A percentile compares a stretch with the other conserved stretches of the same genome.
These are phyloP conservation scores for Aspergillus pseudonomiae DNA, from an alignment of 2,329 filamentous ascomycete genomes.

Conservation along the genomic window DNA sequence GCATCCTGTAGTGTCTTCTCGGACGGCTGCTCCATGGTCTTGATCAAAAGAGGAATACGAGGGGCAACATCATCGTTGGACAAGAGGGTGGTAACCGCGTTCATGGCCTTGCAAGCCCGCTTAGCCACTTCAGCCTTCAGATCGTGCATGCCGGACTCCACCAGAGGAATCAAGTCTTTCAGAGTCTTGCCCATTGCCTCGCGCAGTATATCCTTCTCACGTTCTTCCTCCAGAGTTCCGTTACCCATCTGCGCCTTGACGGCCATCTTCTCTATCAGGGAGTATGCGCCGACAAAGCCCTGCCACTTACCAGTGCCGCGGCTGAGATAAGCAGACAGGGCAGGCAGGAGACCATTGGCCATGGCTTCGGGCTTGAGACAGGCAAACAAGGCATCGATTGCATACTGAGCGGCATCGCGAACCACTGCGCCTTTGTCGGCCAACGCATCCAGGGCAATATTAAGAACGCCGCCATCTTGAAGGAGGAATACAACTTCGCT, in stretches of 20 bases:
- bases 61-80: slow-evolving; percentile 97
- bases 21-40: slow-evolving; percentile 93
- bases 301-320: slow-evolving; percentile 96
- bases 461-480: slow-evolving; percentile 75
- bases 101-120: slow-evolving; percentile 91
- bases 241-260: slow-evolving; percentile 88
- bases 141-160: slow-evolving; percentile 94
- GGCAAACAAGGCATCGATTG: slow-evolving; percentile 82
- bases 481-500: slow-evolving; percentile 81
- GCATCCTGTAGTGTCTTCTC: slow-evolving; percentile 88
- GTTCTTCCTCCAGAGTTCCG: slow-evolving; percentile 81
- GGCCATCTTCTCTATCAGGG: slow-evolving; percentile 88
- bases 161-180: slow-evolving; percentile 84
- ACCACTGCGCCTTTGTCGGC: slow-evolving; percentile 89
- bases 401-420: slow-evolving; percentile 90
- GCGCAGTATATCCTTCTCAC: slow-evolving; percentile 84
- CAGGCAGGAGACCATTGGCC: slow-evolving; percentile 78
- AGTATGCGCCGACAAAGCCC: slow-evolving; percentile 83
- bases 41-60: slow-evolving; percentile 86
- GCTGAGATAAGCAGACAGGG: slow-evolving; percentile 72
- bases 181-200: slow-evolving; percentile 82
- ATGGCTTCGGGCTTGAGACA: slow-evolving; percentile 80
- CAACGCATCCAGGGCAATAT: slow-evolving; percentile 77
- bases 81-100: slow-evolving; percentile 80
- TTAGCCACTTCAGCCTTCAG: slow-evolving; percentile 83